phyloP scores from a whole-genome alignment of 176 grass and related monocot species.

The Raddia distichophylla region DNA sequence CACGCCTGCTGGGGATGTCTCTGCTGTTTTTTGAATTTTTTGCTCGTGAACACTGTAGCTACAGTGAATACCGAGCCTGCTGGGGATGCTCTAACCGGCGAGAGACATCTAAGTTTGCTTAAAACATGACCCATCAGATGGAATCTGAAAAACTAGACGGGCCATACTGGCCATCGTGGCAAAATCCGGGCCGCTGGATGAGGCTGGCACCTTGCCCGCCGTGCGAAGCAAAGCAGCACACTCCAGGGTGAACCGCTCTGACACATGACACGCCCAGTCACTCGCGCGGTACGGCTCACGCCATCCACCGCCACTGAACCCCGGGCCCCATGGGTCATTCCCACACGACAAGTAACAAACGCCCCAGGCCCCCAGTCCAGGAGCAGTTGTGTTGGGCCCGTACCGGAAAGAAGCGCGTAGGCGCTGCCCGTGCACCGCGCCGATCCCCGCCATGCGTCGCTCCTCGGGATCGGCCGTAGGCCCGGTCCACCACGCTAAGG shows the following conservation, averaged over 20 bases:
- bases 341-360: constrained; percentile 33
- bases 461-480: background rate
- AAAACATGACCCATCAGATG: no score
- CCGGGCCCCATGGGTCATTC: background rate
- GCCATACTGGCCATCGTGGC: background rate
- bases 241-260: constrained; percentile 3
- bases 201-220: constrained; percentile 3
- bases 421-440: background rate
- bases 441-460: background rate
- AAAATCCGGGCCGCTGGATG: background rate
- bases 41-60: no score
- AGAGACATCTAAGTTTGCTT: no score
- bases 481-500: background rate
- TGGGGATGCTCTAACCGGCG: no score
- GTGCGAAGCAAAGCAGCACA: constrained; percentile 8
- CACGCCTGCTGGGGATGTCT: no score
- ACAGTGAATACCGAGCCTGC: no score
- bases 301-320: background rate
- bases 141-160: background rate
- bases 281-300: background rate
- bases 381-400: constrained; percentile 26
- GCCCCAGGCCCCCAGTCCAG: constrained; percentile 30
- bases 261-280: background rate
- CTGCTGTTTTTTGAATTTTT: no score
- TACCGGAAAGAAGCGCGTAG: background rate